phyloP scores from a whole-genome alignment of 345 rosid species.

The Aegle marmelos region DNA sequence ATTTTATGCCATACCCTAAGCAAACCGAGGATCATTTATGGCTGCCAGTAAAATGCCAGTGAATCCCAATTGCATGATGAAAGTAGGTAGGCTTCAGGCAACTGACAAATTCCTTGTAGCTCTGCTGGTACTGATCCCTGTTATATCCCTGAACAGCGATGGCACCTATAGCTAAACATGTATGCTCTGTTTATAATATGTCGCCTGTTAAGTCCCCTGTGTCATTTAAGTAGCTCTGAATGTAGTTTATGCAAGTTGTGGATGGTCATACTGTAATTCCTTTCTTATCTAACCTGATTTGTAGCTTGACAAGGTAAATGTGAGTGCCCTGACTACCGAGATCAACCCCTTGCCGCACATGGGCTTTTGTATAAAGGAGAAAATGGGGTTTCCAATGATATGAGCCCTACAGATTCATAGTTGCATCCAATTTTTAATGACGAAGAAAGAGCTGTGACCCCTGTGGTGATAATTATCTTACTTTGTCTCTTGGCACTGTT shows the following conservation, averaged over 20 bases:
- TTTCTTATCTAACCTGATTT: neutral
- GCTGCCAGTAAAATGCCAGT: neutral
- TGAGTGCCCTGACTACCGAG: neutral
- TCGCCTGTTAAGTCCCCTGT: neutral
- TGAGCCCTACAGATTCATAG: neutral
- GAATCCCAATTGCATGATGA: too few relatives aligned
- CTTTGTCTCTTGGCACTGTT: neutral
- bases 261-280: neutral
- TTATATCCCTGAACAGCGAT: neutral
- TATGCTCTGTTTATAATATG: neutral
- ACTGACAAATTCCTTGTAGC: too few relatives aligned
- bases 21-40: neutral
- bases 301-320: neutral
- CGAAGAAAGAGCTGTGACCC: neutral
- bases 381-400: neutral
- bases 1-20: too few relatives aligned
- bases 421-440: neutral
- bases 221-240: neutral
- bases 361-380: neutral
- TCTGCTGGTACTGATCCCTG: neutral
- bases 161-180: neutral
- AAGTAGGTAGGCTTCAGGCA: too few relatives aligned
- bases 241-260: neutral
- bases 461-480: neutral
- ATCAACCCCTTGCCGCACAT: neutral